Base-by-base conservation (phyloP, 768 basidiomycete species). In the Hypholoma fasciculare region DNA sequence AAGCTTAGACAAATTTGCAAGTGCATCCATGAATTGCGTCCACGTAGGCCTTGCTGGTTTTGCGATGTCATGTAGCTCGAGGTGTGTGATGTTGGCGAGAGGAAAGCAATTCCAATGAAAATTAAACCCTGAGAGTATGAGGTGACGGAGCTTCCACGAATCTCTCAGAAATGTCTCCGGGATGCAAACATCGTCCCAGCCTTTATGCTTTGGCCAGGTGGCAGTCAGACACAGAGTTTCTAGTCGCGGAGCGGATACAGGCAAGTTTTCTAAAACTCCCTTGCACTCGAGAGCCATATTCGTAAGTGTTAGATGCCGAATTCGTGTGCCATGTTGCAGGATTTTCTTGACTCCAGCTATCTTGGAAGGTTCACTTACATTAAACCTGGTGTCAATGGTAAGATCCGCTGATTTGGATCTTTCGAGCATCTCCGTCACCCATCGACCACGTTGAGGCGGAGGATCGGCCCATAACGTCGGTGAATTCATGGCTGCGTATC, bases 91-190 rank as follows among this genome's bases (percentile, higher is more conserved):
- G 51, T 69, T 68, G 42, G 55, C 55, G 23, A 81, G 63, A 13
- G 76, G 57, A 1, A 70, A 60, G 1, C 74, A 76, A 17, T 71
- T 64, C 75, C 77, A 76, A 5, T 69, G 62, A 49, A 79, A 61
- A 39, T 68, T 65, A 54, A 75, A 74, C 23, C 69, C 63, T 13
- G 55, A 65, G 1, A 82, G 61, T 56, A 76, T 71, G 16, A 82
- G 60, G 20, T 61, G 63, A 49, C 71, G 71, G 23, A 82, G 69
- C 30, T 65, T 65, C 17, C 30, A 30, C 30, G 58, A 54, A 4
- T 55, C 52, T 17, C 48, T 13, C 9, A 27, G 37, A 27, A 36
- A 44, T 20, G 37, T 7, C 9, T 26, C 7, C 19, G 23, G 20
- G 17, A 49, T 27, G 48, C 40, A 49, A 7, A 16, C 23, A 23